Evolutionary conservation across 495 filamentous ascomycete genomes (phyloP), one percentile per base, ranked within the genome.

Genomic region (Neurospora sp.): DNA sequence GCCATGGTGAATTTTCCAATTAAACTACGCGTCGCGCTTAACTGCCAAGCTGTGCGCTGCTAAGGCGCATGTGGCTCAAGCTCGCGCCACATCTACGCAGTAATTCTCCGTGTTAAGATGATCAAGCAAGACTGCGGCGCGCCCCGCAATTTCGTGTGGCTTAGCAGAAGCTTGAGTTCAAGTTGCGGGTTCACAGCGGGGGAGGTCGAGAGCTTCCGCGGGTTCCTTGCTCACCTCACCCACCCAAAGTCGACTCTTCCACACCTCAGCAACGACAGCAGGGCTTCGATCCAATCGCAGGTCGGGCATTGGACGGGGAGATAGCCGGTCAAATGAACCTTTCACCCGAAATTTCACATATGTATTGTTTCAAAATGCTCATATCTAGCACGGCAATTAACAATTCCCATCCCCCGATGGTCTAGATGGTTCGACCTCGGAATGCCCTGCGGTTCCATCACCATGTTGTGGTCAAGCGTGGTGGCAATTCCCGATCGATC

Each of bases 11-110:
- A 65, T 35, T 65, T 31, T 35, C 53, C 53, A 65, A 65, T 65
- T 65, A 65, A 65, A 35, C 27, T 35, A 35, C 53, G 53, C 53
- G 70, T 69, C 39, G 70, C 71, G 74, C 74, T 72, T 71, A 48
- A 69, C 38, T 40, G 40, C 69, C 69, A 70, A 73, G 14, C 27
- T 61, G 0, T 31, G 48, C 22, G 22, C 22, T 61, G 53, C 53
- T 31, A 8, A 1, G 12, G 22, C 53, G 53, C 5, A 35, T 35
- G 14, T 35, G 14, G 53, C 27, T 5, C 31, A 68, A 69, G 72
- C 68, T 39, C 72, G 44, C 68, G 72, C 42, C 69, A 65, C 72
- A 44, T 42, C 10, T 14, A 69, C 9, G 31, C 9, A 20, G 31
- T 35, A 40, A 38, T 18, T 45, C 31, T 16, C 35, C 14, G 12